phyloP scores from a whole-genome alignment of 2,329 filamentous ascomycete genomes.

The Apiospora kogelbergensis region DNA sequence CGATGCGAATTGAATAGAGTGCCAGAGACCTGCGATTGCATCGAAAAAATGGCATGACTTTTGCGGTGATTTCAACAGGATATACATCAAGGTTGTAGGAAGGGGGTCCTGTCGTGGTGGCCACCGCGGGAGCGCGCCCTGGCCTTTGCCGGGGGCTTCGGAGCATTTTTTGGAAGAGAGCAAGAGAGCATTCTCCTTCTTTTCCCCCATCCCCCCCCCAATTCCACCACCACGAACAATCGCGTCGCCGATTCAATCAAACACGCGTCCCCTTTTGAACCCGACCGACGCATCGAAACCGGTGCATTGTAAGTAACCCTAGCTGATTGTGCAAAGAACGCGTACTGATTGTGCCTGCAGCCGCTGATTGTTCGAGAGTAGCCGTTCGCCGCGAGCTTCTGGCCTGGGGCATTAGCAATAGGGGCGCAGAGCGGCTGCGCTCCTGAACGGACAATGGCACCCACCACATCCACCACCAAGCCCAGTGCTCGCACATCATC shows the following conservation, averaged over 20 bases:
- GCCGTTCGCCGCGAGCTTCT: not conserved
- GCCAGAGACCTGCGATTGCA: not conserved
- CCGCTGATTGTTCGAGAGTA: not conserved
- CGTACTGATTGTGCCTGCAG: not conserved
- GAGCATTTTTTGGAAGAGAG: conserved; percentile 5
- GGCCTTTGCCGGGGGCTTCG: conserved; percentile 7
- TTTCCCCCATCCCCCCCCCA: not conserved
- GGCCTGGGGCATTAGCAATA: not conserved
- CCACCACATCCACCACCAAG: conserved; percentile 3
- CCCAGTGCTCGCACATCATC: conserved; percentile 36
- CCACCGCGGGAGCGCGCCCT: not conserved
- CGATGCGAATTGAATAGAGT: not conserved
- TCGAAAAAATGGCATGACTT: not conserved
- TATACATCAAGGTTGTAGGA: not conserved
- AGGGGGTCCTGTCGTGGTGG: conserved; percentile 4
- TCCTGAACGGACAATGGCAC: conserved; percentile 4
- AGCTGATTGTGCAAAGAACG: not conserved
- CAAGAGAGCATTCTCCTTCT: conserved; percentile 1
- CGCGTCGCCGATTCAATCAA: not conserved
- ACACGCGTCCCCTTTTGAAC: not conserved
- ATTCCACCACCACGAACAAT: conserved; percentile 5
- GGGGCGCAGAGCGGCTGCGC: conserved; percentile 3
- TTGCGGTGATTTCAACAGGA: not conserved
- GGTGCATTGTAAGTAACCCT: not conserved
- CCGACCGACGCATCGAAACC: not conserved